Evolutionary conservation across 768 basidiomycete genomes (phyloP).

Genomic region (Saitozyma podzolica): DNA sequence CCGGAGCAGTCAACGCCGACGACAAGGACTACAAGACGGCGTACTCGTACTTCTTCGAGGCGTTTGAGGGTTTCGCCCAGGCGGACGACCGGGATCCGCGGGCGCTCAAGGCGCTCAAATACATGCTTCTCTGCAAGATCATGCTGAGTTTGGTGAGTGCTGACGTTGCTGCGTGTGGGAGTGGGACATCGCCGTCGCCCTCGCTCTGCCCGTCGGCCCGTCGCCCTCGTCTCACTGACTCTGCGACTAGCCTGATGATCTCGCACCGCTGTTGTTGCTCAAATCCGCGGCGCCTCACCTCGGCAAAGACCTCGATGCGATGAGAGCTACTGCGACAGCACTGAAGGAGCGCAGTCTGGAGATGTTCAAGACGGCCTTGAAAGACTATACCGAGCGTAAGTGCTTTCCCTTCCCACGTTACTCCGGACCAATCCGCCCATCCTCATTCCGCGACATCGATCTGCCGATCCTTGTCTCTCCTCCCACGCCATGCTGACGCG

Average conservation of each 20-base stretch:
- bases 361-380: conserved; percentile 82
- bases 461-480: neutral
- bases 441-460: neutral
- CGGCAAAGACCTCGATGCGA: conserved; percentile 87
- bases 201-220: too few relatives aligned
- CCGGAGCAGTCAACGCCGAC: conserved; percentile 86
- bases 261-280: conserved; percentile 76
- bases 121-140: conserved; percentile 97
- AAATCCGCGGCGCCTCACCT: conserved; percentile 88
- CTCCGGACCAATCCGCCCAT: too few relatives aligned
- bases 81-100: conserved; percentile 67
- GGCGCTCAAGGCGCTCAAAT: conserved; percentile 85
- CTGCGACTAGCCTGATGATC: conserved; percentile 79
- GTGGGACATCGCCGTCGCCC: neutral
- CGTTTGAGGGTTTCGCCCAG: conserved; percentile 81
- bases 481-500: conserved; percentile 2
- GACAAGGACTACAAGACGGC: conserved; percentile 97
- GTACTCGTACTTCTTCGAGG: conserved; percentile 96
- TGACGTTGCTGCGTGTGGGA: neutral
- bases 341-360: conserved; percentile 85
- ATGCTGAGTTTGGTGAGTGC: conserved; percentile 86
- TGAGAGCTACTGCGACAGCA: conserved; percentile 92
- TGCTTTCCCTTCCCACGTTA: conserved; percentile 3
- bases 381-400: conserved; percentile 79
- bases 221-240: too few relatives aligned